Base-by-base conservation (phyloP, 495 filamentous ascomycete species). In the Delitschia confertaspora region DNA sequence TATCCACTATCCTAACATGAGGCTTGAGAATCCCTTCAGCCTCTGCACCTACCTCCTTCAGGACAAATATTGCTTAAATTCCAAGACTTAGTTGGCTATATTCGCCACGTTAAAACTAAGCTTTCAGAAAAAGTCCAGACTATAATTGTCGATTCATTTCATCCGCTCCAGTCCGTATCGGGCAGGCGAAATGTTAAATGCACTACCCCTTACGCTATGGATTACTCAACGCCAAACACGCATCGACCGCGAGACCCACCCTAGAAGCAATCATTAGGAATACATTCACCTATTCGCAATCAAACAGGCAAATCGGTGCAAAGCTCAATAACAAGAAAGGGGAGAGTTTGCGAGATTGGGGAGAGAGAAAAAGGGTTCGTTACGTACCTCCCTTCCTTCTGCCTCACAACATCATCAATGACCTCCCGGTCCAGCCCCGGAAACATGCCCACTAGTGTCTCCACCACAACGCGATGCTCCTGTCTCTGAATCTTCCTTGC, bases 401-500 rank as follows among this genome's bases (percentile, higher is more conserved):
- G 74, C 61, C 85, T 76, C 16, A 94, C 87, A 41, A 95, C 88
- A 67, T 95, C 88, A 50, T 86, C 85, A 58, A 95, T 94, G 23
- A 95, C 73, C 19, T 95, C 88, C 57, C 76, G 73, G 60, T 95
- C 88, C 19, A 95, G 67, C 59, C 86, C 82, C 6, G 88, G 88
- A 57, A 95, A 95, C 88, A 95, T 94, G 36, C 84, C 80, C 14
- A 82, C 79, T 30, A 95, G 65, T 11, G 85, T 93, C 57, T 95
- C 89, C 1, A 96, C 91, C 4, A 99, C 79, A 57, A 85, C 85
- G 30, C 76, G 70, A 60, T 96, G 88, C 68, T 99, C 91, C 23
- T 76, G 79, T 34, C 80, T 71, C 45, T 88, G 81, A 49, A 99
- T 82, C 32, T 83, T 71, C 35, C 83, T 78, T 21, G 89, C 89